Conservation (phyloP, 805 yeast genomes). For the Wickerhamiella shivajii region DNA sequence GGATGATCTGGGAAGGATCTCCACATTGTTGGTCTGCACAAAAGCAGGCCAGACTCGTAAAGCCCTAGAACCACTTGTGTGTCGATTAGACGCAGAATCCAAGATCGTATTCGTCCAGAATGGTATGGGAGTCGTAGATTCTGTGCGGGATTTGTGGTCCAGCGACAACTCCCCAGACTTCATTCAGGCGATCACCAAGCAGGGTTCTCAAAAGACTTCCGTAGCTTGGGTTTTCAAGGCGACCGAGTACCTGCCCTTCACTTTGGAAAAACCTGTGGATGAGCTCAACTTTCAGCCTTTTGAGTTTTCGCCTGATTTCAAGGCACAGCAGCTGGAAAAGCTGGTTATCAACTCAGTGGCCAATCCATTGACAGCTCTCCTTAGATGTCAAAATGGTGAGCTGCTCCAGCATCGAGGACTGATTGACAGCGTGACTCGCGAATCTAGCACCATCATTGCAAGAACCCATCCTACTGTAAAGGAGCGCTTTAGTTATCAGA, state of each 20-base stretch:
- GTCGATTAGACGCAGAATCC: constrained; percentile 34
- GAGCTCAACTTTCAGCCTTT: background rate
- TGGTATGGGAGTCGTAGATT: constrained; percentile 61
- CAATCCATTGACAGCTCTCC: constrained; percentile 66
- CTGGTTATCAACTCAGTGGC: constrained; percentile 69
- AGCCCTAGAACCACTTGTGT: constrained; percentile 45
- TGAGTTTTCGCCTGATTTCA: constrained; percentile 29
- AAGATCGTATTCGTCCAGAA: constrained; percentile 64
- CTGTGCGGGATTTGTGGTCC: constrained; percentile 44
- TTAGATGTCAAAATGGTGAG: constrained; percentile 69
- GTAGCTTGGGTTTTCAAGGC: constrained; percentile 37
- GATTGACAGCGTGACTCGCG: constrained; percentile 32
- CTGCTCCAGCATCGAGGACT: constrained; percentile 30
- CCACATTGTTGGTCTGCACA: constrained; percentile 49
- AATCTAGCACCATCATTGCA: constrained; percentile 29
- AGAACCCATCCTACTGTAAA: background rate
- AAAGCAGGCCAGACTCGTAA: constrained; percentile 59
- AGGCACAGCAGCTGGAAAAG: constrained; percentile 57
- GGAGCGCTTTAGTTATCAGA: constrained; percentile 13
- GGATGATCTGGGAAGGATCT: constrained; percentile 9
- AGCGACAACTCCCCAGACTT: constrained; percentile 32
- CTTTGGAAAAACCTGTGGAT: background rate
- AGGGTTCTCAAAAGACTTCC: constrained; percentile 53
- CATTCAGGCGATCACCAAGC: constrained; percentile 65
- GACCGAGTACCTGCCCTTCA: constrained; percentile 58